A percentile compares a stretch with the other conserved stretches of the same genome.
Conservation (phyloP, 139 green algal species). For the Chlorella sp. region DNA sequence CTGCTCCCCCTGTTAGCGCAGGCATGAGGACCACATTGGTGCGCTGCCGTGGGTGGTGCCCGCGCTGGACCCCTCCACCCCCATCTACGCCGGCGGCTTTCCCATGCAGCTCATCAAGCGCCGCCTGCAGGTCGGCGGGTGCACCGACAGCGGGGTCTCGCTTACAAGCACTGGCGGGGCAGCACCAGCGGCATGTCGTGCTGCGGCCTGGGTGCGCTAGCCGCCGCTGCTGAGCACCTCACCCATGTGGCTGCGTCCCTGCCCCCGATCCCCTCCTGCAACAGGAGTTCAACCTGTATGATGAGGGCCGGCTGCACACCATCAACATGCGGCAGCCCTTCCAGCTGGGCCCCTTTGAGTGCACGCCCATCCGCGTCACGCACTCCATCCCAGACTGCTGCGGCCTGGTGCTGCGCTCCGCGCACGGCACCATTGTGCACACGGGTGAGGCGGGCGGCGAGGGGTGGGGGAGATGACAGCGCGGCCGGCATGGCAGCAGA, state of each 20-base stretch:
- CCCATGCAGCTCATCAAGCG: conserved; percentile 93
- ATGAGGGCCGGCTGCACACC: conserved; percentile 75
- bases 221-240: no score
- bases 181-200: neutral
- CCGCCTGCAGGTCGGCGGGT: conserved; percentile 63
- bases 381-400: conserved; percentile 99
- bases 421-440: conserved; percentile 93
- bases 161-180: no score
- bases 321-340: conserved; percentile 78
- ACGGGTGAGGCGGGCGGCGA: conserved; percentile 50
- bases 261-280: neutral
- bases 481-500: conserved; percentile 48
- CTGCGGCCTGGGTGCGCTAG: no score
- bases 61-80: conserved; percentile 92
- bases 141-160: no score
- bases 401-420: conserved; percentile 88
- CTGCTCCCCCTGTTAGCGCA: no score
- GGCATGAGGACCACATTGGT: conserved; percentile 97
- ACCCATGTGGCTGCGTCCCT: neutral
- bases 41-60: conserved; percentile 91
- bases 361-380: conserved; percentile 91
- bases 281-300: conserved; percentile 92
- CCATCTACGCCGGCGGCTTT: conserved; percentile 91
- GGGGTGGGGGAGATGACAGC: no score
- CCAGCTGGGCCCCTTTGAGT: conserved; percentile 83